These are phyloP conservation scores for Hypomyces rosellus DNA, from an alignment of 2,329 filamentous ascomycete genomes.

Conservation along the genomic window DNA sequence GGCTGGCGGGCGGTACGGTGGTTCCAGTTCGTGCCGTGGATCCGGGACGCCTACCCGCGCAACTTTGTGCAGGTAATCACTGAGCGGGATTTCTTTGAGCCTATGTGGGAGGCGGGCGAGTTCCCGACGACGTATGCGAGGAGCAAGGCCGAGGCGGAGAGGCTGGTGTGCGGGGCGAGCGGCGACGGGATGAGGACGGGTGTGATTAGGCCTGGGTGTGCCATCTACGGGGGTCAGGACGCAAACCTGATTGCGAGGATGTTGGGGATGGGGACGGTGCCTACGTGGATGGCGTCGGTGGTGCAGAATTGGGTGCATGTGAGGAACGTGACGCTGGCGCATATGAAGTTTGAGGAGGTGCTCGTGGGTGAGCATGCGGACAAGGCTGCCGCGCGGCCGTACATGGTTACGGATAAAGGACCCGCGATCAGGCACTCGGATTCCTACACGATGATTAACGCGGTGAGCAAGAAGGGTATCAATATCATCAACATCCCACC, in stretches of 20 bases:
- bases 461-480: conserved; percentile 26
- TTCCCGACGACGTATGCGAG: conserved; percentile 47
- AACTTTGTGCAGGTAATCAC: conserved; percentile 39
- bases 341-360: conserved; percentile 46
- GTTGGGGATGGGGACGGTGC: conserved; percentile 30
- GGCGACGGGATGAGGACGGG: conserved; percentile 42
- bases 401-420: conserved; percentile 44
- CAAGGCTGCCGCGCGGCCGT: conserved; percentile 40
- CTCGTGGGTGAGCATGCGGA: conserved; percentile 33
- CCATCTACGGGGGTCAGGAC: conserved; percentile 43
- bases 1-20: conserved; percentile 34
- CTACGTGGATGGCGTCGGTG: conserved; percentile 38
- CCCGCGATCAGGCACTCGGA: conserved; percentile 36
- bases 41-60: conserved; percentile 23
- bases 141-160: conserved; percentile 46
- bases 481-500: conserved; percentile 28
- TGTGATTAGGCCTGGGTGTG: conserved; percentile 46
- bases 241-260: conserved; percentile 27
- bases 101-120: conserved; percentile 31
- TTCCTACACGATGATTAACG: conserved; percentile 29
- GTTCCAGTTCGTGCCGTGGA: conserved; percentile 38
- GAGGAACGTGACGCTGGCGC: conserved; percentile 47
- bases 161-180: conserved; percentile 41
- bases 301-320: conserved; percentile 45
- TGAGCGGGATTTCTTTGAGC: conserved; percentile 36